Evolutionary conservation across 345 rosid species (phyloP).

Genomic region (Populus nigra): DNA sequence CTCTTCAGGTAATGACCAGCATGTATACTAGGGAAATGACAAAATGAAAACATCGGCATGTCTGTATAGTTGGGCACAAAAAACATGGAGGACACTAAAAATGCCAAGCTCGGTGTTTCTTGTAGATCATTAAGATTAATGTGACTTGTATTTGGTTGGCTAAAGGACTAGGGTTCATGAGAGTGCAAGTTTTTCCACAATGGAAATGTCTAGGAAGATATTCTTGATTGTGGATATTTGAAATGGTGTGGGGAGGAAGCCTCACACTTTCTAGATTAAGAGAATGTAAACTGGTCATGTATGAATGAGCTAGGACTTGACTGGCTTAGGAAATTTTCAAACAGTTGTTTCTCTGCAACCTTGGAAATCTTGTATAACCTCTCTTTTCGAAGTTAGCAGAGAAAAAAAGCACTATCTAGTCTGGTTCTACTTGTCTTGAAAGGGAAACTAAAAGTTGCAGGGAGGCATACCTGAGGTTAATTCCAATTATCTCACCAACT

Average conservation of each 20-base stretch:
- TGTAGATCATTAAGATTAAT: background rate
- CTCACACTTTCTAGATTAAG: background rate
- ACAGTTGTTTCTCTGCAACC: background rate
- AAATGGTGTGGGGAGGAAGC: background rate
- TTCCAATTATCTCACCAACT: background rate
- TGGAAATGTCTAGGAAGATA: background rate
- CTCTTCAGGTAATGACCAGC: background rate
- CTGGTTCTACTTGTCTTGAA: background rate
- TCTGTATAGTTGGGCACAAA: background rate
- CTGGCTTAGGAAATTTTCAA: background rate
- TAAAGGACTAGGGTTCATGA: background rate
- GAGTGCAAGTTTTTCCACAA: background rate
- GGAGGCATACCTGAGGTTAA: background rate
- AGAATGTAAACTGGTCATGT: background rate
- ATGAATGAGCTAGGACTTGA: background rate
- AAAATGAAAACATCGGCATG: background rate
- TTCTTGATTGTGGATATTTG: background rate
- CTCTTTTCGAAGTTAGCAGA: background rate
- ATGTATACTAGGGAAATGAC: background rate
- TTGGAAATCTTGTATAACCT: background rate
- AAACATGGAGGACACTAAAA: background rate
- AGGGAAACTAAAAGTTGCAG: background rate
- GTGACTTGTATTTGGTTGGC: background rate
- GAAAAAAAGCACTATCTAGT: background rate
- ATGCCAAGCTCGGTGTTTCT: background rate